phyloP scores from a whole-genome alignment of 2,329 filamentous ascomycete genomes.

The Aspergillus niger region DNA sequence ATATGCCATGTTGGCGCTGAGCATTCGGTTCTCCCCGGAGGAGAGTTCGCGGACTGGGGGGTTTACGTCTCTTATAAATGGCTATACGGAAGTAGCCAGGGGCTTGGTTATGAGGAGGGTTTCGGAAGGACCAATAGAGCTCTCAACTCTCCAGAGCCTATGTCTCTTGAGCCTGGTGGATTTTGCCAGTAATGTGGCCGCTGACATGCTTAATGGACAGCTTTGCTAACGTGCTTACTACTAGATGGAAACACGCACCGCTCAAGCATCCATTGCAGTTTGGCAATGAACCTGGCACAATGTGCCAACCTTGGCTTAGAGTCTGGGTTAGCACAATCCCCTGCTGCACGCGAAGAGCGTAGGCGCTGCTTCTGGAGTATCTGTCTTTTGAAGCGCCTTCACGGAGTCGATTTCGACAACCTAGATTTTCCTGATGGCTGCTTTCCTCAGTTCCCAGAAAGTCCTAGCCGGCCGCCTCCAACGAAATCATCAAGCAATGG shows the following conservation, averaged over 20 bases:
- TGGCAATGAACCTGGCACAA: slow-evolving; percentile 50
- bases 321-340: slow-evolving; percentile 21
- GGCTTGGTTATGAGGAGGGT: slow-evolving; percentile 43
- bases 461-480: slow-evolving; percentile 32
- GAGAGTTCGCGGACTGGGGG: slow-evolving; percentile 25
- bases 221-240: not conserved
- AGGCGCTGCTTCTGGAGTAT: slow-evolving; percentile 48
- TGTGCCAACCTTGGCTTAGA: slow-evolving; percentile 49
- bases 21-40: slow-evolving; percentile 45
- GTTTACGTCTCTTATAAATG: slow-evolving; percentile 31
- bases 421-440: slow-evolving; percentile 38
- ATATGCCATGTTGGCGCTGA: slow-evolving; percentile 44
- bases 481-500: slow-evolving; percentile 25
- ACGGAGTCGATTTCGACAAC: slow-evolving; percentile 47
- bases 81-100: slow-evolving; percentile 42
- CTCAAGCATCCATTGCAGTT: slow-evolving; percentile 47
- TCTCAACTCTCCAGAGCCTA: slow-evolving; percentile 47
- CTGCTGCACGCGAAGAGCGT: slow-evolving; percentile 34
- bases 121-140: slow-evolving; percentile 42
- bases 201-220: not conserved
- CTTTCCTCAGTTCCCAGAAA: slow-evolving; percentile 44
- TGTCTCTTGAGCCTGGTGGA: slow-evolving; percentile 46
- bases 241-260: slow-evolving; percentile 50
- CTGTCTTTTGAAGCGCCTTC: slow-evolving; percentile 47
- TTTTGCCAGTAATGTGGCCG: slow-evolving; percentile 39